phyloP scores from a whole-genome alignment of 148 eudicot genomes.

The Cornus suecica region DNA sequence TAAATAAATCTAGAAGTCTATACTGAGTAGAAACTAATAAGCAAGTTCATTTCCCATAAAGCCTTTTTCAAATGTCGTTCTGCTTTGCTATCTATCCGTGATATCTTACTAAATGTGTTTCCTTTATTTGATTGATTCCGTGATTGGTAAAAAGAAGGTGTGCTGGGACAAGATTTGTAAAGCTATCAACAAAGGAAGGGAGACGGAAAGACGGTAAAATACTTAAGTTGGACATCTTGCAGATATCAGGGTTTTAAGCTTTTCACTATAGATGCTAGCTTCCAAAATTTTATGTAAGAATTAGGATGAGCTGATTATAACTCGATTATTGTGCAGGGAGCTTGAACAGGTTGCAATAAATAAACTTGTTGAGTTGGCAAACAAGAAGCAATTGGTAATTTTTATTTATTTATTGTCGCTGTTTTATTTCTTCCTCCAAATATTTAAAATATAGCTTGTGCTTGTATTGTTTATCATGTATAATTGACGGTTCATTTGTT shows the following conservation, averaged over 20 bases:
- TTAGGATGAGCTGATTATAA: background rate
- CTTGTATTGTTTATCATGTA: background rate
- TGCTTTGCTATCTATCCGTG: background rate
- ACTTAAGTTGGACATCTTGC: constrained; percentile 7
- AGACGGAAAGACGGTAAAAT: constrained; percentile 47
- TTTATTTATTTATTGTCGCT: background rate
- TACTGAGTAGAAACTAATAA: background rate
- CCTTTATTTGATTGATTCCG: constrained; percentile 7
- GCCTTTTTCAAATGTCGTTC: background rate
- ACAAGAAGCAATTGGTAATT: constrained; percentile 73
- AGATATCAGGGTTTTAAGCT: background rate
- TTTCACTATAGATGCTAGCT: constrained; percentile 4
- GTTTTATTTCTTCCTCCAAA: background rate
- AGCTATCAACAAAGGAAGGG: constrained; percentile 45
- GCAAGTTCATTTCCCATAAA: background rate
- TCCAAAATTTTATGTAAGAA: background rate
- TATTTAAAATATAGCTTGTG: background rate
- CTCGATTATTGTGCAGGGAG: constrained; percentile 46
- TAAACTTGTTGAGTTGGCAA: constrained; percentile 66
- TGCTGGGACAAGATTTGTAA: constrained; percentile 43
- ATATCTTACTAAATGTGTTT: background rate
- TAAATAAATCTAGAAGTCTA: background rate
- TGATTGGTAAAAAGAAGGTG: constrained; percentile 54
- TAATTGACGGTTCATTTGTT: background rate
- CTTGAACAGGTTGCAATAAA: constrained; percentile 71